phyloP scores from a whole-genome alignment of 495 filamentous ascomycete species.

The Glarea lozoyensis region DNA sequence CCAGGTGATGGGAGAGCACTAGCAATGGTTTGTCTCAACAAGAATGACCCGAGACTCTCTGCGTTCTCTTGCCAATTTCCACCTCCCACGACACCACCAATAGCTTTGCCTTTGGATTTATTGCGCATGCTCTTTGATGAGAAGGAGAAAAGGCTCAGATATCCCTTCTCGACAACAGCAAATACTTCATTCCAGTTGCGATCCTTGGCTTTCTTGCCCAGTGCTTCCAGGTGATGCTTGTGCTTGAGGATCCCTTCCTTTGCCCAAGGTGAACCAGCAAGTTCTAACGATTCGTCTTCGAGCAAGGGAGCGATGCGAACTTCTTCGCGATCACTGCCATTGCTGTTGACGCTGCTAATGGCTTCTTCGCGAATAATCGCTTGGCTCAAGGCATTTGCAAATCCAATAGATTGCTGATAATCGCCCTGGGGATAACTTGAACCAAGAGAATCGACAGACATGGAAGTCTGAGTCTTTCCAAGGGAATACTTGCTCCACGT shows the following conservation, averaged over 20 bases:
- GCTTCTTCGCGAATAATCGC: constrained; percentile 93
- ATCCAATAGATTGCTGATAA: constrained; percentile 94
- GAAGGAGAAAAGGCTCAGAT: constrained; percentile 92
- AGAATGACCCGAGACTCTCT: constrained; percentile 76
- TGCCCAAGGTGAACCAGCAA: constrained; percentile 90
- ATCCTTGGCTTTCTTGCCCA: constrained; percentile 86
- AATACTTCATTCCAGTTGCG: constrained; percentile 92
- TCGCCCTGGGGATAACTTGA: constrained; percentile 72
- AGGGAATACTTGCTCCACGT: constrained; percentile 94
- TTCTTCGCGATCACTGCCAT: constrained; percentile 32
- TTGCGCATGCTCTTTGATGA: constrained; percentile 65
- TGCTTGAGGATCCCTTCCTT: constrained; percentile 95
- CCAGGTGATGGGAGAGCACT: constrained; percentile 83
- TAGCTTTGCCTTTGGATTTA: constrained; percentile 35
- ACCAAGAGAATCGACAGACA: constrained; percentile 81
- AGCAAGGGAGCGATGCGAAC: constrained; percentile 57
- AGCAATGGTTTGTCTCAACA: constrained; percentile 86
- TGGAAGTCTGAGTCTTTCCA: constrained; percentile 79
- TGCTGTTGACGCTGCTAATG: constrained; percentile 39
- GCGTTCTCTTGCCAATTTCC: constrained; percentile 97
- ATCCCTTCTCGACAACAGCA: constrained; percentile 96
- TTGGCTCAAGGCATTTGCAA: constrained; percentile 92
- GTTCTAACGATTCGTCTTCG: constrained; percentile 84
- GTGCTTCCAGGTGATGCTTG: constrained; percentile 87
- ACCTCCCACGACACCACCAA: constrained; percentile 72